These are phyloP conservation scores for Coniochaeta sp. DNA, from an alignment of 2,329 filamentous ascomycete species.

Conservation along the genomic window DNA sequence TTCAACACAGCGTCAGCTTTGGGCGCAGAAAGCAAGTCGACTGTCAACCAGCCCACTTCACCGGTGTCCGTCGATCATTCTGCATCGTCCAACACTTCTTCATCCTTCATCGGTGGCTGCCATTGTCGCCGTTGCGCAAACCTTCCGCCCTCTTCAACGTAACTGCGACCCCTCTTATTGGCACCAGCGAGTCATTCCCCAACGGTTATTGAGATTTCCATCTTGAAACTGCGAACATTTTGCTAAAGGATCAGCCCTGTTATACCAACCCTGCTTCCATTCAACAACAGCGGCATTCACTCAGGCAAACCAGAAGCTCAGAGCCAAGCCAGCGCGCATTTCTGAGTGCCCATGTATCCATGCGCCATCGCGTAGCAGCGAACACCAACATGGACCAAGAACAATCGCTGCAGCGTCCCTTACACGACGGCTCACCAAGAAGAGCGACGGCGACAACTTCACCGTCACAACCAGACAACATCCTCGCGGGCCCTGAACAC, in stretches of 20 bases:
- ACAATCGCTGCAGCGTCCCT: neutral
- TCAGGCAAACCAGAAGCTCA: neutral
- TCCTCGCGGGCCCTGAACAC: neutral
- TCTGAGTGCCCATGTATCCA: neutral
- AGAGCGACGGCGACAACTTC: neutral
- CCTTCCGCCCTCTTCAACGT: too few species aligned
- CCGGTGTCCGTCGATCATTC: too few species aligned
- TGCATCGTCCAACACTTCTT: too few species aligned
- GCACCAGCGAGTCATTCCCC: neutral
- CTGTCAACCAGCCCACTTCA: too few species aligned
- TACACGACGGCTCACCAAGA: neutral
- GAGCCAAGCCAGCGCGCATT: neutral
- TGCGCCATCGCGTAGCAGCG: neutral
- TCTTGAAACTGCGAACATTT: too few species aligned
- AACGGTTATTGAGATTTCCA: too few species aligned
- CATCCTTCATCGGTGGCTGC: too few species aligned
- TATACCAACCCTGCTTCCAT: neutral
- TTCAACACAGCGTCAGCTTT: too few species aligned
- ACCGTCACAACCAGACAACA: neutral
- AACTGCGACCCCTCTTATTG: neutral
- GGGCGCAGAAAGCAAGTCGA: too few species aligned
- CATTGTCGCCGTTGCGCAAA: too few species aligned
- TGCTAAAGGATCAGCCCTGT: too few species aligned
- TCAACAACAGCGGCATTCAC: neutral
- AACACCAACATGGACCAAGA: neutral